These are phyloP conservation scores for Kluyveromyces sp. DNA, from an alignment of 1,139 yeast genomes.

Conservation along the genomic window DNA sequence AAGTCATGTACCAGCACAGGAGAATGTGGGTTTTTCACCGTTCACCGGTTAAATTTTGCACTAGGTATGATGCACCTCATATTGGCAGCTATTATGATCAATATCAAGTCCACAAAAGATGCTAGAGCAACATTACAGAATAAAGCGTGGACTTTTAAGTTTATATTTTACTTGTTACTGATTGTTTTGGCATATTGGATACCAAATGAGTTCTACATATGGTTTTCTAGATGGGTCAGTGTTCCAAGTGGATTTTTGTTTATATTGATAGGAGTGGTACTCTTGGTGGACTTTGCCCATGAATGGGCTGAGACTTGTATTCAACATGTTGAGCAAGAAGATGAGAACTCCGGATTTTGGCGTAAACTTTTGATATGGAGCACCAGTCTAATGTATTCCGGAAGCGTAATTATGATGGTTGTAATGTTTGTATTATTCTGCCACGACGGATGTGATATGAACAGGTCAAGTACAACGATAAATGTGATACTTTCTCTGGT, in stretches of 20 bases:
- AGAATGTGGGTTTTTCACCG: constrained; percentile 92
- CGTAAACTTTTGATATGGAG: constrained; percentile 75
- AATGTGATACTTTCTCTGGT: constrained; percentile 59
- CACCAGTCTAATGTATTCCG: constrained; percentile 74
- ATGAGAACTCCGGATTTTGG: constrained; percentile 67
- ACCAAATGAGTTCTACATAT: constrained; percentile 79
- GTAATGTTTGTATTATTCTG: constrained; percentile 83
- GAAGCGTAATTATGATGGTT: constrained; percentile 62
- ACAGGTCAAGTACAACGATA: constrained; percentile 76
- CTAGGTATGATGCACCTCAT: constrained; percentile 71
- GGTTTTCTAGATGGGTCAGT: constrained; percentile 89
- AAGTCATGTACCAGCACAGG: constrained; percentile 67
- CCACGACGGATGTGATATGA: constrained; percentile 79
- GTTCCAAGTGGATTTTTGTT: constrained; percentile 78
- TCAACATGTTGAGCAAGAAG: constrained; percentile 81
- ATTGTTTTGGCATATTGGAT: constrained; percentile 61
- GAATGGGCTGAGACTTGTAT: constrained; percentile 98
- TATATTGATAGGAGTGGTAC: constrained; percentile 79
- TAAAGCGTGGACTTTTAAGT: constrained; percentile 82
- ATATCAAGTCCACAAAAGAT: constrained; percentile 70
- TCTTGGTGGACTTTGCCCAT: constrained; percentile 94
- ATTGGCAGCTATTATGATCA: constrained; percentile 59
- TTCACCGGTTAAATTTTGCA: constrained; percentile 84
- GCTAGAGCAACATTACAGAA: constrained; percentile 82
- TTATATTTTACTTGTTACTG: constrained; percentile 52